phyloP scores from a whole-genome alignment of 1,284 basidiomycete genomes.

The Cutaneotrichosporon cavernicola region DNA sequence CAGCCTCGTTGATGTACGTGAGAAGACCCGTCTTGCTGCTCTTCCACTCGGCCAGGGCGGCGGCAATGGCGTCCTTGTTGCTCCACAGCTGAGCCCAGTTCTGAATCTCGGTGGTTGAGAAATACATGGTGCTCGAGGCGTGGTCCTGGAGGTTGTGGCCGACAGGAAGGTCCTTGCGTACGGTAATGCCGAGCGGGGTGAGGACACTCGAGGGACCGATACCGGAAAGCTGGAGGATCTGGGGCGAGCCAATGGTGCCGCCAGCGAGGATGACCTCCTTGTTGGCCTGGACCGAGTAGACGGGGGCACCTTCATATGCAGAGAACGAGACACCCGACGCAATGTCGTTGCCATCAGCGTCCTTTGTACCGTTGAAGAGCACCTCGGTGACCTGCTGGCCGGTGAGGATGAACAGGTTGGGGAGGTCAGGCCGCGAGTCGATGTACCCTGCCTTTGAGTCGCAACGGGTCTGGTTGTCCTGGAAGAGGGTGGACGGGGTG shows the following conservation, averaged over 20 bases:
- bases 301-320: constrained; percentile 41
- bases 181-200: constrained; percentile 57
- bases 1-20: constrained; percentile 53
- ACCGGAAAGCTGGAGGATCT: constrained; percentile 69
- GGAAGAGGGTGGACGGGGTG: constrained; percentile 65
- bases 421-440: constrained; percentile 60
- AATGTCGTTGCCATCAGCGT: constrained; percentile 54
- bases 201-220: constrained; percentile 66
- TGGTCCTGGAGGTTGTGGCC: constrained; percentile 76
- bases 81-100: constrained; percentile 46
- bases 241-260: constrained; percentile 65
- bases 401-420: constrained; percentile 64
- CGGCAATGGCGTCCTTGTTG: constrained; percentile 26
- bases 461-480: constrained; percentile 64
- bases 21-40: constrained; percentile 41
- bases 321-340: constrained; percentile 64
- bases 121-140: constrained; percentile 53
- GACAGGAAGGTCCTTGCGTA: constrained; percentile 62
- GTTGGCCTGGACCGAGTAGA: constrained; percentile 57
- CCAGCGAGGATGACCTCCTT: constrained; percentile 58
- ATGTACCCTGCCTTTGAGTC: constrained; percentile 70
- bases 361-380: constrained; percentile 60
- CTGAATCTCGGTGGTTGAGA: constrained; percentile 26
- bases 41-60: constrained; percentile 35
- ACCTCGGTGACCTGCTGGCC: constrained; percentile 64